Percentiles rank a stretch among this genome's conserved stretches.
phyloP scores from a whole-genome alignment of 2,329 filamentous ascomycete genomes.

The Botrytis pseudocinerea region DNA sequence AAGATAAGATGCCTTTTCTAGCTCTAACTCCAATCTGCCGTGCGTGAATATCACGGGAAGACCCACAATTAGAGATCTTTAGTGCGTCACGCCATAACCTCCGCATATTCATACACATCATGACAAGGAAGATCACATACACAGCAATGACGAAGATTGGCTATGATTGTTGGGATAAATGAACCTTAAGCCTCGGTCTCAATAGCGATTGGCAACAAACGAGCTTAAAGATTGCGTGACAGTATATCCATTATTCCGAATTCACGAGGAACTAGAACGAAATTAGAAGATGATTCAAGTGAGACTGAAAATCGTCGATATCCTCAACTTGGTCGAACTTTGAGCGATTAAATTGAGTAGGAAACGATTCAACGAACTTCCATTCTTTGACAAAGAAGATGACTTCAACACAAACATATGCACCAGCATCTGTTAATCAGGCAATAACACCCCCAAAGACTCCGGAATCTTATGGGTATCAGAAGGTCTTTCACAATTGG shows the following conservation, averaged over 20 bases:
- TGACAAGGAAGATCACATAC: background rate
- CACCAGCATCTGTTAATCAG: slow-evolving; percentile 31
- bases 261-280: background rate
- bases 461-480: slow-evolving; percentile 25
- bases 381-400: background rate
- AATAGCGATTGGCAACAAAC: background rate
- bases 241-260: slow-evolving; percentile 14
- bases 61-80: slow-evolving; percentile 10
- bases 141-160: slow-evolving; percentile 5
- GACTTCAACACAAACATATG: slow-evolving; percentile 25
- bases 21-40: background rate
- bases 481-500: slow-evolving; percentile 31
- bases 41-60: background rate
- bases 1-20: background rate
- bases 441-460: slow-evolving; percentile 32
- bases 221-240: slow-evolving; percentile 15
- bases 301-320: background rate
- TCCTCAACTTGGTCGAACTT: background rate
- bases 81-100: slow-evolving; percentile 16
- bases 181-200: background rate
- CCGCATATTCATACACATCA: slow-evolving; percentile 19
- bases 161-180: background rate
- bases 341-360: background rate
- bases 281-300: slow-evolving; percentile 3
- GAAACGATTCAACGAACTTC: background rate